Conservation (phyloP, 129 eudicot genomes). For the Gnaphalium uliginosum region DNA sequence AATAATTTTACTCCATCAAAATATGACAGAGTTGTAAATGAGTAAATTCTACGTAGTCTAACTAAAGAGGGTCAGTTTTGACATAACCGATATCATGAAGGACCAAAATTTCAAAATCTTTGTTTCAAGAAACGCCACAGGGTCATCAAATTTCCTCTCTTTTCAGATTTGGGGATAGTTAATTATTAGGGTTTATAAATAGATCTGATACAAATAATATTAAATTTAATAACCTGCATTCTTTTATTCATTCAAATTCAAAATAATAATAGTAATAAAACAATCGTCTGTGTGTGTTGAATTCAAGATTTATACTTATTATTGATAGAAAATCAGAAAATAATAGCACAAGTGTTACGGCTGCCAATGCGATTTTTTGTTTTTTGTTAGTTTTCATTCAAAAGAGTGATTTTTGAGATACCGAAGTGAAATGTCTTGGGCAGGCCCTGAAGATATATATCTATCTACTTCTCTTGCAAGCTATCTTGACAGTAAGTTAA, state of each 20-base stretch:
- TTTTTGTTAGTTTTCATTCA: neutral
- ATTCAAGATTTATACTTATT: neutral
- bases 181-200: conserved; percentile 44
- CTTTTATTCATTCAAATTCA: neutral
- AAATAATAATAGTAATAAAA: too few species aligned
- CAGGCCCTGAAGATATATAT: conserved; percentile 82
- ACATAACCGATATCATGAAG: conserved; percentile 16
- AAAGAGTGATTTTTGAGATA: conserved; percentile 35
- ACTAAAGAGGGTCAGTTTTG: conserved; percentile 10
- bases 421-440: conserved; percentile 86
- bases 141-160: conserved; percentile 21
- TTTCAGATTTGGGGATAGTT: conserved; percentile 44
- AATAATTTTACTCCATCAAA: too few species aligned
- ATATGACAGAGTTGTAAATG: too few species aligned
- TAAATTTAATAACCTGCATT: neutral
- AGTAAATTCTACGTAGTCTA: too few species aligned
- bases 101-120: neutral
- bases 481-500: conserved; percentile 81
- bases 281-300: too few species aligned
- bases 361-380: conserved; percentile 56
- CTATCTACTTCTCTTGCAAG: conserved; percentile 93
- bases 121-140: neutral
- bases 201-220: conserved; percentile 23
- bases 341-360: conserved; percentile 1
- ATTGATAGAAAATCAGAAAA: conserved; percentile 19